Percentiles rank a stretch among this genome's conserved stretches.
phyloP scores from a whole-genome alignment of 2,329 filamentous ascomycete species.

The Sporothrix phasma region DNA sequence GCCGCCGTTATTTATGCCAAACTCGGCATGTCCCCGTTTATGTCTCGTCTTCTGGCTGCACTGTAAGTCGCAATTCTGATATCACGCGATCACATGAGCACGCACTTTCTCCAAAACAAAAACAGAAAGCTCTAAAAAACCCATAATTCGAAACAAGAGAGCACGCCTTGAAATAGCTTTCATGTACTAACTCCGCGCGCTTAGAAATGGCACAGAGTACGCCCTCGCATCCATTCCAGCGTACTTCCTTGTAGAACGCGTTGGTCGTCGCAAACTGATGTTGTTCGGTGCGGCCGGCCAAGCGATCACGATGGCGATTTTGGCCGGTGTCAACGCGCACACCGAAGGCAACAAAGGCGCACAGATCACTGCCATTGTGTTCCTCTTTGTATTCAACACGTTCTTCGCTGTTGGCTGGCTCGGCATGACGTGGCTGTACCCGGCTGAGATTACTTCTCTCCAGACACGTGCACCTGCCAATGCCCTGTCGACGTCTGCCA shows the following conservation, averaged over 20 bases:
- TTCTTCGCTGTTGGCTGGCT: slow-evolving; percentile 45
- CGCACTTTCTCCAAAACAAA: neutral
- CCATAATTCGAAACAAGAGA: neutral
- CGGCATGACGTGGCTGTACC: slow-evolving; percentile 49
- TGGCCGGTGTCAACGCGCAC: slow-evolving; percentile 31
- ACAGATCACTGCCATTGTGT: slow-evolving; percentile 23
- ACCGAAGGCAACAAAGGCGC: slow-evolving; percentile 27
- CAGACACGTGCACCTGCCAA: slow-evolving; percentile 47
- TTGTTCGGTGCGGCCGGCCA: slow-evolving; percentile 45
- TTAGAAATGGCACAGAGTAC: slow-evolving; percentile 18
- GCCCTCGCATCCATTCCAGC: slow-evolving; percentile 17
- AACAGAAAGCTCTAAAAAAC: neutral
- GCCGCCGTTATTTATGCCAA: slow-evolving; percentile 20
- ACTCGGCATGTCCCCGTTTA: slow-evolving; percentile 17
- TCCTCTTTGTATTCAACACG: slow-evolving; percentile 43
- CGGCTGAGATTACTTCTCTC: slow-evolving; percentile 46
- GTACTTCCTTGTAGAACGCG: slow-evolving; percentile 19
- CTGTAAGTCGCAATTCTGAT: no score
- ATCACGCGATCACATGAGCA: neutral
- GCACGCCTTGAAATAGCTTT: neutral
- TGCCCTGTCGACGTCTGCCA: slow-evolving; percentile 40
- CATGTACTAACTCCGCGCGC: neutral
- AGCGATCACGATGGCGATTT: slow-evolving; percentile 44
- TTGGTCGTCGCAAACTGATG: slow-evolving; percentile 21
- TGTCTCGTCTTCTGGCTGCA: slow-evolving; percentile 18